A percentile compares a stretch with the other conserved stretches of the same genome.
Evolutionary conservation across 768 basidiomycete genomes (phyloP).

Genomic region (Pleurotus platypus): DNA sequence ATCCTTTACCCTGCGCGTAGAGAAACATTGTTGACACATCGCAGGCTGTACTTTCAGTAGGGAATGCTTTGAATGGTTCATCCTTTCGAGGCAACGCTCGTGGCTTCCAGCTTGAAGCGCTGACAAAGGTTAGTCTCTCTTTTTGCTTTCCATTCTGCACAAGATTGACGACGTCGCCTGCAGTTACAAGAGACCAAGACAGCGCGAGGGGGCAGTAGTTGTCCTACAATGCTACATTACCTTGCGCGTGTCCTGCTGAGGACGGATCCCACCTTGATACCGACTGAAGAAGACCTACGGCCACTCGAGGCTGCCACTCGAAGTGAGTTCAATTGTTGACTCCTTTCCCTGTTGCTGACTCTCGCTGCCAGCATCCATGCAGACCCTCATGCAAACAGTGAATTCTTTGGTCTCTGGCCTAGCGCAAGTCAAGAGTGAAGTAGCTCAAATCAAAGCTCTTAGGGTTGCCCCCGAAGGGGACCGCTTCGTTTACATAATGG

Average conservation of each 20-base stretch:
- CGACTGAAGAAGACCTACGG: constrained; percentile 79
- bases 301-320: constrained; percentile 81
- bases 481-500: constrained; percentile 65
- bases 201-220: constrained; percentile 58
- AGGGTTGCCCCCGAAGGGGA: constrained; percentile 40
- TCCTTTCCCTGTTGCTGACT: not conserved
- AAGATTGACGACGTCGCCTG: not conserved
- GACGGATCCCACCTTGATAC: constrained; percentile 58
- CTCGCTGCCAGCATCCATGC: constrained; percentile 61
- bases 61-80: constrained; percentile 80
- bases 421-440: constrained; percentile 52
- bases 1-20: not conserved
- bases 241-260: constrained; percentile 72
- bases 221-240: constrained; percentile 90
- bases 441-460: constrained; percentile 35
- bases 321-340: constrained; percentile 36
- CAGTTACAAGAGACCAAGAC: constrained; percentile 86
- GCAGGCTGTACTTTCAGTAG: constrained; percentile 71
- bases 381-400: constrained; percentile 57
- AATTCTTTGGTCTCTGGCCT: constrained; percentile 55
- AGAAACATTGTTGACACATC: not conserved
- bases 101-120: constrained; percentile 81
- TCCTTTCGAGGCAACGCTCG: constrained; percentile 80
- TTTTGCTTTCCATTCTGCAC: not conserved
- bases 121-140: constrained; percentile 61